Evolutionary conservation across 257 asterid genomes (phyloP), one percentile per base, ranked within the genome.

Genomic region (Penstemon newberryi): DNA sequence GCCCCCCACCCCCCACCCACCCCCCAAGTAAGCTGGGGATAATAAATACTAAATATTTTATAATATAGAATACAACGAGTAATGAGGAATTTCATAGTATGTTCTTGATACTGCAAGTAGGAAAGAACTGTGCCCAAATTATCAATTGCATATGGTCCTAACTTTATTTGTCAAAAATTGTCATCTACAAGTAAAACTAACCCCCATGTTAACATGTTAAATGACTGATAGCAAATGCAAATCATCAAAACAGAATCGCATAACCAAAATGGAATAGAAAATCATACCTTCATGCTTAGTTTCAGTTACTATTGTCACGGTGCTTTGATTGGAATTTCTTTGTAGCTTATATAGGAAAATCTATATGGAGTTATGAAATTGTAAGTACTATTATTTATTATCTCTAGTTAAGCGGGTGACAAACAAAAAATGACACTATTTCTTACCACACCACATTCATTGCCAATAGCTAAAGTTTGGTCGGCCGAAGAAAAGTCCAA

Each of bases 361-460:
- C 99, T 94, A 78, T 50, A 77, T 42, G 65, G 78, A 58, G 53
- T 63, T 44, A 69, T 8, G 46, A 73, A 56, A 74, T 18, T 47
- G 57, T 65, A n/a, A 54, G 69, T 8, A 46, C 25, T 18, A 37
- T 39, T 68, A 47, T 67, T 43, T 49, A 18, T 43, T 63, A 66
- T 58, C 55, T 55, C 53, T 47, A 39, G 18, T 18, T 56, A 61
- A 74, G 61, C 73, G 44, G 56, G 70, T 25, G 70, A 51, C 54
- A 71, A 37, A 51, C 18, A 73, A 70, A 65, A 60, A 54, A n/a
- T 7, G 44, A 44, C 19, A 46, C 18, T 40, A 11, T 65, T 63
- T 74, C 89, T 82, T 89, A 94, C 99, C 85, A 69, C 77, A 75
- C 99, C 99, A 81, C 61, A 67, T 77, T 87, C 91, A 56, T 91